Evolutionary conservation across 1,139 yeast genomes (phyloP), one percentile per base, ranked within the genome.

Genomic region (Tardiomyces blankii): DNA sequence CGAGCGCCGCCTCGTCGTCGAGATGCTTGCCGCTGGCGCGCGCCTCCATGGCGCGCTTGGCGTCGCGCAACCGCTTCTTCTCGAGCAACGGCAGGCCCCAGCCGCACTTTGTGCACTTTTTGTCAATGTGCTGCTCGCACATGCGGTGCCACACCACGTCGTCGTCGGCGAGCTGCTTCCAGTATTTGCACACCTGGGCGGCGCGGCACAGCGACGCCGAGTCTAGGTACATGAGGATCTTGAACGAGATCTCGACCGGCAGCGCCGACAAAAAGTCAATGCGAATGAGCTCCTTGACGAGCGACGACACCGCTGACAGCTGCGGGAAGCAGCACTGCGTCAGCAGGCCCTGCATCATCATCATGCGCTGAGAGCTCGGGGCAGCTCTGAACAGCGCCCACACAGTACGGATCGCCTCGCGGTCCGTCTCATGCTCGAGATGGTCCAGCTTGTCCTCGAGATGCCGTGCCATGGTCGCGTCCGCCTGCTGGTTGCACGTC

Each of bases 51-150:
- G 58, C 63, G 35, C 52, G 53, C 46, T 59, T 61, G 27, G 61
- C 51, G 42, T 60, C 61, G 18, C 65, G 55, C 18, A 67, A 57
- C 23, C 68, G 59, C 48, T 63, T 58, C 48, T 66, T 61, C 51
- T 69, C 73, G 77, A 91, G 77, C 50, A 91, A 68, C 2, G 98
- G 98, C 54, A 91, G 71, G 5, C 98, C 98, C 98, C 98, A 91
- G 11, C 98, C 98, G 69, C 98, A 91, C 61, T 86, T 87, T 41
- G 96, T 95, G 66, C 98, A 91, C 63, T 91, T 91, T 49, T 95
- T 73, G 65, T 91, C 98, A 48, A 91, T 91, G 62, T 91, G 98
- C 64, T 91, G 98, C 63, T 88, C 96, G 63, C 98, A 91, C 91
- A 91, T 83, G 55, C 91, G 88, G 62, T 91, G 94, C 98, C 98